These are phyloP conservation scores for Themeda triandra DNA, from an alignment of 176 grass and related monocot genomes.

Conservation along the genomic window DNA sequence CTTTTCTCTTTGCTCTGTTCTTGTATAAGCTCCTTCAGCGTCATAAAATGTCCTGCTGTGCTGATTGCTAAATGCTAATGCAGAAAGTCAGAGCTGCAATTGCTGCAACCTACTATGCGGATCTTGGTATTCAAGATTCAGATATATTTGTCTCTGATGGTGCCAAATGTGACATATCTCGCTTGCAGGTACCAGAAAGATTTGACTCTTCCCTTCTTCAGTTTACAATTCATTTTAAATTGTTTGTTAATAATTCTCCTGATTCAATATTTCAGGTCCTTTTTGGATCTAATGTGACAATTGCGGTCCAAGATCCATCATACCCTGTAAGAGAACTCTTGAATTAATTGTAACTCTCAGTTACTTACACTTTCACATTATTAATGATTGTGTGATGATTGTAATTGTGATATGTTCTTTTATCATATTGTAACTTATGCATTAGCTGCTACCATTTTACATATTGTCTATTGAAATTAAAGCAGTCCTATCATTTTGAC, in stretches of 20 bases:
- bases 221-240: conserved; percentile 1
- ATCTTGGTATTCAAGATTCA: conserved; percentile 77
- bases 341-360: neutral
- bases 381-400: neutral
- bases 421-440: neutral
- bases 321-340: conserved; percentile 64
- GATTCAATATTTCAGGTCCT: conserved; percentile 55
- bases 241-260: neutral
- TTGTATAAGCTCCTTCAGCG: neutral
- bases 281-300: conserved; percentile 82
- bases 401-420: neutral
- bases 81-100: conserved; percentile 89
- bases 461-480: conserved; percentile 3
- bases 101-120: conserved; percentile 80
- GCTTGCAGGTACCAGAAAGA: conserved; percentile 63
- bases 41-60: conserved; percentile 1
- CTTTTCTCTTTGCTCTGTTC: neutral
- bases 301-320: conserved; percentile 96
- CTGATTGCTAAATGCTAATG: conserved; percentile 28
- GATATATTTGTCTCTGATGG: conserved; percentile 98
- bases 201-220: neutral
- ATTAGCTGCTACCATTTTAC: neutral
- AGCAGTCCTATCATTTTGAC: conserved; percentile 9
- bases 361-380: neutral
- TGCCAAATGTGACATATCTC: conserved; percentile 99